Percentiles rank a stretch among this genome's conserved stretches.
These are phyloP conservation scores for Colletotrichum shisoi DNA, from an alignment of 2,329 filamentous ascomycete genomes.

Conservation along the genomic window DNA sequence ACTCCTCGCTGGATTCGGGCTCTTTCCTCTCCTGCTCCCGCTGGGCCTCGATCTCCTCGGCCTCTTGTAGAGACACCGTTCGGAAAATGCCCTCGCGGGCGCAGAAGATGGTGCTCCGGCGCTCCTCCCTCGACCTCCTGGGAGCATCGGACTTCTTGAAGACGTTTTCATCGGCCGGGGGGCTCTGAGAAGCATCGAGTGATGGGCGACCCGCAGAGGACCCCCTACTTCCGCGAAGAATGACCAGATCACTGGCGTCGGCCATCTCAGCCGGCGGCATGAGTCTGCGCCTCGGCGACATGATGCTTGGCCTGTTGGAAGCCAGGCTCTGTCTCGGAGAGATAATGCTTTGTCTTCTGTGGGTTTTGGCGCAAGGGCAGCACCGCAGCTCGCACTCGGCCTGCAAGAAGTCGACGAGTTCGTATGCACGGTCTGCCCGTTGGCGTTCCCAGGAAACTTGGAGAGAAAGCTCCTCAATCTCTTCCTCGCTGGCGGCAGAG, in stretches of 20 bases:
- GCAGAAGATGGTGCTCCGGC: conserved; percentile 64
- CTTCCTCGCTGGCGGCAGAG: conserved; percentile 64
- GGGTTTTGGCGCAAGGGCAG: conserved; percentile 65
- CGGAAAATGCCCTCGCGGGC: conserved; percentile 70
- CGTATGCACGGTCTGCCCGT: conserved; percentile 72
- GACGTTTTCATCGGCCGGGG: conserved; percentile 40
- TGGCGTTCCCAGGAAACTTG: conserved; percentile 67
- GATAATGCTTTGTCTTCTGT: conserved; percentile 46
- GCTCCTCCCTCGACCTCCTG: conserved; percentile 50
- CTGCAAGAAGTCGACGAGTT: conserved; percentile 78
- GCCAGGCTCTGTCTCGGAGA: conserved; percentile 51
- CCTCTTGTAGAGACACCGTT: conserved; percentile 64
- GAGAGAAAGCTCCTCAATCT: conserved; percentile 64
- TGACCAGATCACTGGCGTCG: conserved; percentile 54
- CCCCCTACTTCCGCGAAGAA: conserved; percentile 48
- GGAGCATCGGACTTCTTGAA: conserved; percentile 38
- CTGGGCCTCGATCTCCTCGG: conserved; percentile 53
- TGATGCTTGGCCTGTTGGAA: conserved; percentile 46
- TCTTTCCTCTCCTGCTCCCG: conserved; percentile 42
- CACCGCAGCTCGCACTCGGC: conserved; percentile 75
- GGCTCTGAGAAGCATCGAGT: conserved; percentile 45
- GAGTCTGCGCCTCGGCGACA: conserved; percentile 50
- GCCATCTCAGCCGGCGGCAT: conserved; percentile 49
- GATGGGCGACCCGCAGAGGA: conserved; percentile 36
- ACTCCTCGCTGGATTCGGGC: conserved; percentile 34